Percentiles rank a stretch among this genome's conserved stretches.
These are phyloP conservation scores for Fusarium tuaranense DNA, from an alignment of 2,329 filamentous ascomycete genomes.

Conservation along the genomic window DNA sequence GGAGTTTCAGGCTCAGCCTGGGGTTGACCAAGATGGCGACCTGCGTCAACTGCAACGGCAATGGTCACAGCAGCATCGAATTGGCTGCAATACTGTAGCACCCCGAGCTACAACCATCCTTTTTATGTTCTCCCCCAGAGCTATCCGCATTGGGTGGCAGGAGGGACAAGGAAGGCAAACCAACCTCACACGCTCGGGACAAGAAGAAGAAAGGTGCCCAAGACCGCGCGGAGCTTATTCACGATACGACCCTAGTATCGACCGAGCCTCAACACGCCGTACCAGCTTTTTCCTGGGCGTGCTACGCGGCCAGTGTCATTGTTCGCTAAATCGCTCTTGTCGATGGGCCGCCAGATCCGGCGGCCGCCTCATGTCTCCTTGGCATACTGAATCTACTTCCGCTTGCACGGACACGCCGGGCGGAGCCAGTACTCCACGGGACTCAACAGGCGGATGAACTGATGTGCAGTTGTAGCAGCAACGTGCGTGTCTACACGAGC, in stretches of 20 bases:
- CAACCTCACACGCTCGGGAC: slow-evolving; percentile 12
- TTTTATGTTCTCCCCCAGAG: slow-evolving; percentile 15
- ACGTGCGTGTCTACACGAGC: not conserved
- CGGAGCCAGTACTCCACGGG: slow-evolving; percentile 22
- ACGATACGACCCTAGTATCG: slow-evolving; percentile 1
- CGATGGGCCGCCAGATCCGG: slow-evolving; percentile 44
- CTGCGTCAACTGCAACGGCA: slow-evolving; percentile 3
- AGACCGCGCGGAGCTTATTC: slow-evolving; percentile 26
- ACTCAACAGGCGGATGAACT: slow-evolving; percentile 18
- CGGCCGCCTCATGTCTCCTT: slow-evolving; percentile 37
- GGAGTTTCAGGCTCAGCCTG: slow-evolving; percentile 32
- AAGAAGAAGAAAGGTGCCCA: not conserved
- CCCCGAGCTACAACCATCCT: slow-evolving; percentile 7
- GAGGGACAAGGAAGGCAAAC: slow-evolving; percentile 1
- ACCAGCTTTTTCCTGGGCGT: not conserved
- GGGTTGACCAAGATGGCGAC: slow-evolving; percentile 21
- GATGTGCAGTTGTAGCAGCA: slow-evolving; percentile 21
- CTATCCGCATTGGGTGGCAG: slow-evolving; percentile 13
- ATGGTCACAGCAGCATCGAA: slow-evolving; percentile 14
- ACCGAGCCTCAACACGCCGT: slow-evolving; percentile 3
- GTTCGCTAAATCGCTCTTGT: slow-evolving; percentile 14
- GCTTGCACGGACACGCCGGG: slow-evolving; percentile 39
- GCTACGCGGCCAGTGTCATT: slow-evolving; percentile 5
- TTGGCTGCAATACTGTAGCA: slow-evolving; percentile 7
- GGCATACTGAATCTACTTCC: slow-evolving; percentile 33